A percentile compares a stretch with the other conserved stretches of the same genome.
Evolutionary conservation across 2,329 filamentous ascomycete species (phyloP).

Genomic region (Aspergillus tamarii): DNA sequence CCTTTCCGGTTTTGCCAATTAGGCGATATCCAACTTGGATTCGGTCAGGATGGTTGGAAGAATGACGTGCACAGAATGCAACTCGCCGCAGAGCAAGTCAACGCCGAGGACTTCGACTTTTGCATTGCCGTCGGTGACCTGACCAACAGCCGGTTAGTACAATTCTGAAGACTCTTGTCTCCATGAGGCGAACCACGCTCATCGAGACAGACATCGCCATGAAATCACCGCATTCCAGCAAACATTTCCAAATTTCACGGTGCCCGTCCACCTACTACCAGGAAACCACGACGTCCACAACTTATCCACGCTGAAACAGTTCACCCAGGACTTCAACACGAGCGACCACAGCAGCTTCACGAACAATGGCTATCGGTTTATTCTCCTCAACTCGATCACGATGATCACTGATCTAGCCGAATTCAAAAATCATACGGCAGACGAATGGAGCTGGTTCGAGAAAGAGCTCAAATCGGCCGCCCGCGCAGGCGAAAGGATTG

Average conservation of each 20-base stretch:
- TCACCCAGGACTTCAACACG: not conserved
- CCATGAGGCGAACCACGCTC: not conserved
- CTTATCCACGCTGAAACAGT: not conserved
- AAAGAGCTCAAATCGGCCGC: not conserved
- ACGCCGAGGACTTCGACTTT: not conserved
- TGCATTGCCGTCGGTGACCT: not conserved
- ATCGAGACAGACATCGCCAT: not conserved
- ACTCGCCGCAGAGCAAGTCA: constrained; percentile 9
- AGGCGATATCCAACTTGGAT: constrained; percentile 11
- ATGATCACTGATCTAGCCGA: constrained; percentile 7
- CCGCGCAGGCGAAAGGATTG: not conserved
- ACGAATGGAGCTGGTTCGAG: constrained; percentile 9
- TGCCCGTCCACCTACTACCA: not conserved
- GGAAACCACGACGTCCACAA: not conserved
- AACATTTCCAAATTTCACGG: not conserved
- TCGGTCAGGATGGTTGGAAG: constrained; percentile 5
- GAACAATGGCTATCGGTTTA: not conserved
- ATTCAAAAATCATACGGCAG: constrained; percentile 5
- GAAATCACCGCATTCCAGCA: not conserved
- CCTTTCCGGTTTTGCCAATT: not conserved
- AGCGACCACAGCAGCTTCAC: not conserved
- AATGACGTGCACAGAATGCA: constrained; percentile 9
- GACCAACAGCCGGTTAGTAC: not conserved
- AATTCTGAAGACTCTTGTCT: not conserved
- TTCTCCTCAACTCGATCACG: constrained; percentile 6